phyloP scores from a whole-genome alignment of 2,329 filamentous ascomycete species.

The Fusarium udum region DNA sequence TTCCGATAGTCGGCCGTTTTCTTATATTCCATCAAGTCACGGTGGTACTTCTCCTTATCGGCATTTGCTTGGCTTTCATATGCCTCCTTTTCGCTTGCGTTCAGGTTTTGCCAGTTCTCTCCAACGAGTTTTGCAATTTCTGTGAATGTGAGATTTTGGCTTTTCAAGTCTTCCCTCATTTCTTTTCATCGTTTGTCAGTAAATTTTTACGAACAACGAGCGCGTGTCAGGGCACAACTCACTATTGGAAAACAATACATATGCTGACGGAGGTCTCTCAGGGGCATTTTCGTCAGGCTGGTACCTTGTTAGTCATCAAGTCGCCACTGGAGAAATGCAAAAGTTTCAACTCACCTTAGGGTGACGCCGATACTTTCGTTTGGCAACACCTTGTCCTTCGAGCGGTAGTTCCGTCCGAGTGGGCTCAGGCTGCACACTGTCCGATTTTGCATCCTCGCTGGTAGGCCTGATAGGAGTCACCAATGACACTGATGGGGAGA shows the following conservation, averaged over 20 bases:
- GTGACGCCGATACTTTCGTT: conserved; percentile 81
- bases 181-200: conserved; percentile 54
- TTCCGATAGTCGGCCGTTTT: conserved; percentile 75
- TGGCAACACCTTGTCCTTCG: conserved; percentile 58
- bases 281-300: conserved; percentile 82
- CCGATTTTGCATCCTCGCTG: conserved; percentile 64
- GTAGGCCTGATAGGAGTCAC: conserved; percentile 59
- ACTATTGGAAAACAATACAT: conserved; percentile 89
- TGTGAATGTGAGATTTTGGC: conserved; percentile 80
- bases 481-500: conserved; percentile 64
- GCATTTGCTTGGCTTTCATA: conserved; percentile 77
- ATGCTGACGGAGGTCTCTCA: conserved; percentile 81
- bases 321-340: background rate
- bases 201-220: background rate
- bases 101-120: conserved; percentile 81
- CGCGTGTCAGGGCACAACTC: conserved; percentile 47
- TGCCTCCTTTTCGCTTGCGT: conserved; percentile 72
- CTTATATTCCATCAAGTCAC: conserved; percentile 78
- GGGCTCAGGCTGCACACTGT: conserved; percentile 61
- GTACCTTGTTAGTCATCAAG: background rate
- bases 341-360: conserved; percentile 67
- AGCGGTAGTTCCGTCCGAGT: conserved; percentile 58
- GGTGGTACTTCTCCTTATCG: conserved; percentile 80
- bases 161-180: conserved; percentile 80
- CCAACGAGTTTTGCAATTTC: conserved; percentile 86